These are phyloP conservation scores for Paracoccidioides lutzii DNA, from an alignment of 2,329 filamentous ascomycete genomes.

Conservation along the genomic window DNA sequence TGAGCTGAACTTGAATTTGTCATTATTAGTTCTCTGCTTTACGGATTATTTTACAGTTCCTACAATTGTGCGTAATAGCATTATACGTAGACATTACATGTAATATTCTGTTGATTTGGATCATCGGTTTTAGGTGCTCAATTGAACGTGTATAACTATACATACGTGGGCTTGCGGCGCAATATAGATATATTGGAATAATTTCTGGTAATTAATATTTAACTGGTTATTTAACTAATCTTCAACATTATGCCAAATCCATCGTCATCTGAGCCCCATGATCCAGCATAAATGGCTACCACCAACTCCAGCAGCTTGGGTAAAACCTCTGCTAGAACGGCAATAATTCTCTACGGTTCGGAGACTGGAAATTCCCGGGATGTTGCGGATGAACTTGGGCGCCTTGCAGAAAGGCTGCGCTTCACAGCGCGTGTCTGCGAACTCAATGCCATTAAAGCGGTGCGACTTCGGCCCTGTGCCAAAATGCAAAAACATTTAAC, in stretches of 20 bases:
- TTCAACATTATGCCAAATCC: neutral
- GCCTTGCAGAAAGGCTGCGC: conserved; percentile 60
- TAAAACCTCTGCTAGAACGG: conserved; percentile 17
- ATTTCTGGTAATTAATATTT: too few species aligned
- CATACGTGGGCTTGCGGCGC: too few species aligned
- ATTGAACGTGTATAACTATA: too few species aligned
- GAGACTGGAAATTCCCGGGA: conserved; percentile 94
- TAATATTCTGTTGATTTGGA: too few species aligned
- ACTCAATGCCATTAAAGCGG: conserved; percentile 62
- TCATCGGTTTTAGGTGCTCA: too few species aligned
- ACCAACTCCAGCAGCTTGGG: conserved; percentile 3
- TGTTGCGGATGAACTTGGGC: conserved; percentile 70
- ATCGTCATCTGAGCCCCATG: neutral
- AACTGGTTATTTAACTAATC: neutral
- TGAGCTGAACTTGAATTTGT: too few species aligned
- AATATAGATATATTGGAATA: too few species aligned
- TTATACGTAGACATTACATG: too few species aligned
- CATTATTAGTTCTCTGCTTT: too few species aligned
- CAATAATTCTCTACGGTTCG: conserved; percentile 76
- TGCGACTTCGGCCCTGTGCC: conserved; percentile 34
- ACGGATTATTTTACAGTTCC: too few species aligned
- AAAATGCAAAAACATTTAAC: neutral
- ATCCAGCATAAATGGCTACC: conserved; percentile 2
- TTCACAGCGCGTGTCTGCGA: conserved; percentile 65
- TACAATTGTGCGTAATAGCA: too few species aligned